phyloP scores from a whole-genome alignment of 2,329 filamentous ascomycete genomes.

The Akanthomyces dipterigenus region DNA sequence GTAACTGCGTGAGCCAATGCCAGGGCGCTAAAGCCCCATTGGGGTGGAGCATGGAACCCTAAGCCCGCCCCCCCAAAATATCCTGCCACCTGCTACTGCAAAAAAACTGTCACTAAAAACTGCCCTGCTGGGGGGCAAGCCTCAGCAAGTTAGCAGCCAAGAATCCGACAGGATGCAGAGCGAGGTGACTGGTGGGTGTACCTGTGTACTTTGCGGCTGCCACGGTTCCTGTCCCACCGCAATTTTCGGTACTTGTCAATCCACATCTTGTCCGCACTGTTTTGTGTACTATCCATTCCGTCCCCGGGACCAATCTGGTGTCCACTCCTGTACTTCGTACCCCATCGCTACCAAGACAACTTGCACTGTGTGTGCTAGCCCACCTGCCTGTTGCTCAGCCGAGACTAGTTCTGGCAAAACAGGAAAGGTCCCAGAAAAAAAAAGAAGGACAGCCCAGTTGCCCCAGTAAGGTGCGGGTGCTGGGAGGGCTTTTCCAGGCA shows the following conservation, averaged over 20 bases:
- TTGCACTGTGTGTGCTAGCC: neutral
- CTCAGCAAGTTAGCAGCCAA: neutral
- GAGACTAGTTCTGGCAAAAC: neutral
- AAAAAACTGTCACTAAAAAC: neutral
- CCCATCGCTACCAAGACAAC: too few relatives aligned
- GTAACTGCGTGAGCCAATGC: neutral
- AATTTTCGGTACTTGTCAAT: neutral
- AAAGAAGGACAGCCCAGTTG: slow-evolving; percentile 3
- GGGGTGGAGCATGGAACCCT: neutral
- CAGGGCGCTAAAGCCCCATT: neutral
- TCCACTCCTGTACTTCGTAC: neutral
- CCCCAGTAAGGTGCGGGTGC: neutral
- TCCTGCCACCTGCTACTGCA: neutral
- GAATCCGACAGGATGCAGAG: neutral
- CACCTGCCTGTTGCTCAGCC: neutral
- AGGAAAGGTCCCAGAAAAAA: neutral
- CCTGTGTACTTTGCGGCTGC: neutral
- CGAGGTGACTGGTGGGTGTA: neutral
- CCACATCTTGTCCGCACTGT: neutral
- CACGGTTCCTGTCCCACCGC: neutral
- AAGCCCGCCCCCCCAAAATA: neutral
- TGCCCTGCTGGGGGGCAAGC: neutral
- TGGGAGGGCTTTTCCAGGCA: neutral
- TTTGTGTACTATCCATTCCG: neutral
- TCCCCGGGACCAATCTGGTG: neutral